phyloP scores from a whole-genome alignment of 805 yeast species.

The Novakomyces olei region DNA sequence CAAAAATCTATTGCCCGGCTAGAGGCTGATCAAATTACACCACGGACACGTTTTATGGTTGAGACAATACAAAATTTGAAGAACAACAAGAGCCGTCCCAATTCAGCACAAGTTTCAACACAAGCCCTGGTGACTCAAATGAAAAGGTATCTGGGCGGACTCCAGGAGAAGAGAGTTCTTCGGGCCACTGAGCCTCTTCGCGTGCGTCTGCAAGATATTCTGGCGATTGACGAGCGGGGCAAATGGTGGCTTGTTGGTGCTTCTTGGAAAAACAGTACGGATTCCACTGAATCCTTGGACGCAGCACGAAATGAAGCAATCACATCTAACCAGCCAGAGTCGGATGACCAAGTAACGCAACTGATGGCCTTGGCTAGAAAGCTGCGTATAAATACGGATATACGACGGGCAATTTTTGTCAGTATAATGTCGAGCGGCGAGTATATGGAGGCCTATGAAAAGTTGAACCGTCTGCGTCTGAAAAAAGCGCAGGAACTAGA shows the following conservation, averaged over 20 bases:
- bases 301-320: constrained; percentile 20
- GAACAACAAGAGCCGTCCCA: constrained; percentile 43
- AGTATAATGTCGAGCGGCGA: constrained; percentile 60
- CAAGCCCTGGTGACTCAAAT: constrained; percentile 33
- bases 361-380: constrained; percentile 57
- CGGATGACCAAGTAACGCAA: constrained; percentile 37
- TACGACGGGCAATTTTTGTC: constrained; percentile 80
- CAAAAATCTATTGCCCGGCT: constrained; percentile 25
- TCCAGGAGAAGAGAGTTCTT: constrained; percentile 15
- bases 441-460: constrained; percentile 64
- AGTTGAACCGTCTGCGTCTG: constrained; percentile 55
- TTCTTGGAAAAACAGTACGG: constrained; percentile 70
- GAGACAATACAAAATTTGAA: constrained; percentile 72
- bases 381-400: constrained; percentile 88
- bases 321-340: constrained; percentile 46
- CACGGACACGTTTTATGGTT: constrained; percentile 61
- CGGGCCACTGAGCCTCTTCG: constrained; percentile 46
- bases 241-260: constrained; percentile 99
- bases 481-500: constrained; percentile 68
- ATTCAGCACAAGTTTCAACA: constrained; percentile 4
- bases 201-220: constrained; percentile 65
- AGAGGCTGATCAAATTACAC: constrained; percentile 15
- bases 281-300: constrained; percentile 6
- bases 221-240: constrained; percentile 54
- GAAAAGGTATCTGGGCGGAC: constrained; percentile 38